Percentiles rank a stretch among this genome's conserved stretches.
phyloP scores from a whole-genome alignment of 2,329 filamentous ascomycete species.

The Pseudogymnoascus sp. region DNA sequence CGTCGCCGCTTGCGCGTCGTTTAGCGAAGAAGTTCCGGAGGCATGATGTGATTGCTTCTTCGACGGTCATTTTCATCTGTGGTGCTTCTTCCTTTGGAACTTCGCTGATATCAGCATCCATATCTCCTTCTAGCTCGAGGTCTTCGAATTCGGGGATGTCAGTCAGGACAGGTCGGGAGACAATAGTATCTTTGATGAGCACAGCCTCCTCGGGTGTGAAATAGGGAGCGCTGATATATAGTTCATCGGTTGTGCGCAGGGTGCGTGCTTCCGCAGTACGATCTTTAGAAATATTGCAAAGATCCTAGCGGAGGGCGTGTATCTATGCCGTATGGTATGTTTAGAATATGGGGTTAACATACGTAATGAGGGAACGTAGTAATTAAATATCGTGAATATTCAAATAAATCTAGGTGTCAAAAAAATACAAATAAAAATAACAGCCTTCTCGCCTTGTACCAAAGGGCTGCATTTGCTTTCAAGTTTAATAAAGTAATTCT shows the following conservation, averaged over 20 bases:
- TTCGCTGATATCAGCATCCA: constrained; percentile 5
- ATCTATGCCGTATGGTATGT: constrained; percentile 13
- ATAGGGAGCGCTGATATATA: constrained; percentile 26
- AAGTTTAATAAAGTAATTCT: neutral
- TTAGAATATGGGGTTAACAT: neutral
- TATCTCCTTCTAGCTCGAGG: neutral
- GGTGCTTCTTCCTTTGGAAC: neutral
- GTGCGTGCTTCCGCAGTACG: constrained; percentile 17
- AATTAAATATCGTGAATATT: neutral
- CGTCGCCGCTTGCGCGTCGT: constrained; percentile 26
- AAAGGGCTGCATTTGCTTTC: neutral
- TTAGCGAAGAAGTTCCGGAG: constrained; percentile 25
- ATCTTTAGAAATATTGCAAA: constrained; percentile 20
- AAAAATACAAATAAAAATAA: neutral
- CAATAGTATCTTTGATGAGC: constrained; percentile 18
- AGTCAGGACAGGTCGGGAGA: constrained; percentile 12
- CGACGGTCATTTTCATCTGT: constrained; percentile 18
- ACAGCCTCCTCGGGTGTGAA: constrained; percentile 22
- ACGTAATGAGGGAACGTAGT: too few relatives aligned
- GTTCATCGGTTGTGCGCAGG: constrained; percentile 19
- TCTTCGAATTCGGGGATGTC: constrained; percentile 14
- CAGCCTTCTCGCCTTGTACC: neutral
- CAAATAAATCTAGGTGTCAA: too few relatives aligned
- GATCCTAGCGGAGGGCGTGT: constrained; percentile 22
- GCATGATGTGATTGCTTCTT: constrained; percentile 20